phyloP scores from a whole-genome alignment of 495 filamentous ascomycete species.

The Letharia lupina region DNA sequence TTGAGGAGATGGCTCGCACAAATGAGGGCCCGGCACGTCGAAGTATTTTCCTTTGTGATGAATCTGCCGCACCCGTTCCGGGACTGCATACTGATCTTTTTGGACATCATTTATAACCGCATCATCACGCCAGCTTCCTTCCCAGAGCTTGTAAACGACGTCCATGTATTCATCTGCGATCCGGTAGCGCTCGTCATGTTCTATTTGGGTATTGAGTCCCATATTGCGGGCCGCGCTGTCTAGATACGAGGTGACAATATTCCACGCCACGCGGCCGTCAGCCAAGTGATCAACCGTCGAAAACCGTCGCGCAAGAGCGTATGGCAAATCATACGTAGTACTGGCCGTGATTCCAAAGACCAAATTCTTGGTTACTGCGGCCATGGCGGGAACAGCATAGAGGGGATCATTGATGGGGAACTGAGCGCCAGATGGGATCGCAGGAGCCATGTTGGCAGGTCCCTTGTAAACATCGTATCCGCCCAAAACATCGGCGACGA shows the following conservation, averaged over 20 bases:
- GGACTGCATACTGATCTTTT: not conserved
- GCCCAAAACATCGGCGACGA: not conserved
- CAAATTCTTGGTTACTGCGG: not conserved
- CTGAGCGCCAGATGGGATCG: not conserved
- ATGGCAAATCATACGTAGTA: not conserved
- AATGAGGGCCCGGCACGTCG: not conserved
- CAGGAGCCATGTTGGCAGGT: not conserved
- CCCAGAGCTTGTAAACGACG: not conserved
- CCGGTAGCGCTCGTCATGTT: not conserved
- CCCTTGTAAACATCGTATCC: not conserved
- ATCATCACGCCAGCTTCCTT: not conserved
- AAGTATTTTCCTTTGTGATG: not conserved
- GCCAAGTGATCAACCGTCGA: slow-evolving; percentile 53
- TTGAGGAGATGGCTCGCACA: not conserved
- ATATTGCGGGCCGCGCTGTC: slow-evolving; percentile 53
- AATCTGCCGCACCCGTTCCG: not conserved
- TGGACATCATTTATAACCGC: not conserved
- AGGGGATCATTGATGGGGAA: not conserved
- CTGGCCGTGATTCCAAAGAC: not conserved
- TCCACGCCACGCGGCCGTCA: slow-evolving; percentile 49
- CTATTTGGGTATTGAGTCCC: not conserved
- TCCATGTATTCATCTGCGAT: not conserved
- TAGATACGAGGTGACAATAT: slow-evolving; percentile 53
- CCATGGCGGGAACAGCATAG: not conserved
- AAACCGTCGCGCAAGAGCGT: not conserved